Evolutionary conservation across 2,329 filamentous ascomycete species (phyloP), one percentile per base, ranked within the genome.

Genomic region (Colletotrichum sp.): DNA sequence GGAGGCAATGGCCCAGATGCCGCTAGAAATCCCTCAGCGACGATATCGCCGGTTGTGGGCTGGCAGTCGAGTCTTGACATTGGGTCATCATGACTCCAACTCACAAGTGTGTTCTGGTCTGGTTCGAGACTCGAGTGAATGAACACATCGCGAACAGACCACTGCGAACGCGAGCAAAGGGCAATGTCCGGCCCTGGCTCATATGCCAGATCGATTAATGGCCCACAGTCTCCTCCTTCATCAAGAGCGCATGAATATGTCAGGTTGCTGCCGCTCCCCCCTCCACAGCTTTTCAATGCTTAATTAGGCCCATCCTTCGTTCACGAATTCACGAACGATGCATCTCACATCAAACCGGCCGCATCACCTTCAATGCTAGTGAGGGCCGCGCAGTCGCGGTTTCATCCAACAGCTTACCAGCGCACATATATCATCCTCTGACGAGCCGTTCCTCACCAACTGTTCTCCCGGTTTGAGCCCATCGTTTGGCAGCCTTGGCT

Each of bases 1-100:
- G 24, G 64, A 64, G 64, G 71, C 70, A 65, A 68, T 39, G 15
- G 28, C 64, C 84, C 12, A 15, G n/a, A 48, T 39, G 30, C 32
- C 28, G 26, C 24, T 18, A n/a, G n/a, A 52, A 68, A 55, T 57
- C 39, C 32, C 55, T 63, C 69, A 72, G 39, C 26, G 39, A 64
- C 26, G n/a, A n/a, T 22, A 70, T 63, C 13, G 24, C 12, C 16
- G n/a, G 24, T 24, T n/a, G 34, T 28, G 36, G 36, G 36, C 36
- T n/a, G 36, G 63, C 62, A 64, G 12, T 64, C n/a, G 34, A 36
- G 30, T 22, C 34, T 15, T 52, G 26, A 18, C 59, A 22, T 24
- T 18, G 36, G 36, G n/a, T 12, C 10, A 10, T 48, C 39, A 48
- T 9, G 9, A 48, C 18, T 48, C 9, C 5, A 16, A n/a, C 26